Base-by-base conservation (phyloP, 2,329 filamentous ascomycete genomes). In the Laburnicola sp. region DNA sequence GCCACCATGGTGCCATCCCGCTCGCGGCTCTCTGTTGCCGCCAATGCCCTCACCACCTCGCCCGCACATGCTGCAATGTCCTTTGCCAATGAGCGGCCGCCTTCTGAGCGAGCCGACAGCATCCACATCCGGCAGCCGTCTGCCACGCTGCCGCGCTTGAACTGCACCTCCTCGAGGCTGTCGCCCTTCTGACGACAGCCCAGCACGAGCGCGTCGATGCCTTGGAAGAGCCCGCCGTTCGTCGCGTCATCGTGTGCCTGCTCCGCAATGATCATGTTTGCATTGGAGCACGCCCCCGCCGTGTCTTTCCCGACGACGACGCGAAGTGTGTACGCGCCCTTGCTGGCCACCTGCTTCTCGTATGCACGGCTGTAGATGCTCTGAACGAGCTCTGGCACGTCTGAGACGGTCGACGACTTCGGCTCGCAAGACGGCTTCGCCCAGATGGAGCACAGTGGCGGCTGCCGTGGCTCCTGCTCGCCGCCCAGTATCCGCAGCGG, bases 81-180 rank as follows among this genome's bases (percentile, higher is more conserved):
- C 56, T 68, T 71, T 42, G 68, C 66, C 56, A 72, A 57, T 51
- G 68, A 65, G 7, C 68, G 66, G 7, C 68, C 69, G 16, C 63
- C 66, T 8, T 69, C 65, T 1, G 65, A 66, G 41, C 64, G 60
- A 11, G 66, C 64, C 16, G 65, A 65, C 45, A 71, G 60, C 55
- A 71, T 56, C 63, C 68, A 72, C 55, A 71, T 59, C 35, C 58
- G 59, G 48, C 67, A 68, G 40, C 56, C 54, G 22, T 63, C 58
- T 21, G 58, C 61, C 34, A 70, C 68, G 7, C 59, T 59, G 10
- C 64, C 65, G 16, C 66, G 68, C 57, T 72, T 72, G 64, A 72
- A 72, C 35, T 69, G 68, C 46, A 72, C 66, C 53, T 72, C 69
- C 45, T 72, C 63, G 36, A 72, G 58, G 60, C 68, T 69, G 36